These are phyloP conservation scores for Actinomortierella ambigua DNA, from an alignment of 371 early-diverging fungal genomes.

Conservation along the genomic window DNA sequence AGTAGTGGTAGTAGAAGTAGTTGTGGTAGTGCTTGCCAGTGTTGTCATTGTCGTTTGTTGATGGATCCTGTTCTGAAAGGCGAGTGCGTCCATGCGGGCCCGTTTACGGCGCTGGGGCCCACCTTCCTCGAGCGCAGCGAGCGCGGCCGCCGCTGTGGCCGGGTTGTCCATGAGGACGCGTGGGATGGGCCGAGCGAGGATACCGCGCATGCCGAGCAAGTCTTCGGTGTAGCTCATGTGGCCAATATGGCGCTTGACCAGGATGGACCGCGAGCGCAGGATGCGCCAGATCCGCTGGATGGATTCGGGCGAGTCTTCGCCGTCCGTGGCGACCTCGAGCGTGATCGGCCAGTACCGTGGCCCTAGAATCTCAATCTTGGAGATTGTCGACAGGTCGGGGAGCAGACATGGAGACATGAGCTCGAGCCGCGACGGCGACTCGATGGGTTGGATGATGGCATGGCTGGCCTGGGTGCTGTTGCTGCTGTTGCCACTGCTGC, in stretches of 20 bases:
- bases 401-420: slow-evolving; percentile 69
- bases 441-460: no score
- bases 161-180: slow-evolving; percentile 19
- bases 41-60: no score
- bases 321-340: slow-evolving; percentile 49
- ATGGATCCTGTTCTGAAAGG: no score
- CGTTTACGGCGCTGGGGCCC: slow-evolving; percentile 13
- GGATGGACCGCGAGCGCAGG: slow-evolving; percentile 31
- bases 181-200: slow-evolving; percentile 37
- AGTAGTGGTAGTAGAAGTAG: no score
- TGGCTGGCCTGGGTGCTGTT: slow-evolving; percentile 2
- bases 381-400: slow-evolving; percentile 60
- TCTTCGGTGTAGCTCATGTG: slow-evolving; percentile 48
- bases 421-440: slow-evolving; percentile 21
- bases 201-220: slow-evolving; percentile 31
- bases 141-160: no score
- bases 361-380: slow-evolving; percentile 55
- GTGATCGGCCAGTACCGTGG: slow-evolving; percentile 66
- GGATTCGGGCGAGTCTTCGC: slow-evolving; percentile 8
- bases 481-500: slow-evolving; percentile 2
- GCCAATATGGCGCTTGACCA: slow-evolving; percentile 44
- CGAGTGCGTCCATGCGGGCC: slow-evolving; percentile 2
- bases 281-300: slow-evolving; percentile 32
- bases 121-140: not conserved
- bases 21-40: no score